Base-by-base conservation (phyloP, 2,329 filamentous ascomycete genomes). In the Davidsoniella eucalypti region DNA sequence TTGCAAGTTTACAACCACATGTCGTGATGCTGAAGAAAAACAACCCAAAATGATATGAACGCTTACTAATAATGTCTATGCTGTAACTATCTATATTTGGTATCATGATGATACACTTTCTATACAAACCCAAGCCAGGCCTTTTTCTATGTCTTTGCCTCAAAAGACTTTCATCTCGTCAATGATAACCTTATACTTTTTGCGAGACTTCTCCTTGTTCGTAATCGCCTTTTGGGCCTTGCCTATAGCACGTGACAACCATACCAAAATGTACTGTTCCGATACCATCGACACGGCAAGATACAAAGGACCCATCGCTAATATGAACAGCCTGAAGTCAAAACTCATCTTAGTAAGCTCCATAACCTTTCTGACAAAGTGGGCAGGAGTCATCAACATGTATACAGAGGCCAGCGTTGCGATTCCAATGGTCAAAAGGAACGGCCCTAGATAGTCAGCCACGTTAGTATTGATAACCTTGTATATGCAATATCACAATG, bases 101-200 rank as follows among this genome's bases (percentile, higher is more conserved):
- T 12, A 8, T 9, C 26, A 33, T 33, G 26, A 33, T 5, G 6
- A 12, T 8, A 33, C 7, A 33, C 6, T 33, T 33, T 8, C 26
- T 33, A 9, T 33, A 12, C 7, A 33, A 33, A 6, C 9, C 4
- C 26, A 29, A 29, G 17, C 21, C 2, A 21, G 21, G 21, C 4
- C 10, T 33, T 18, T 18, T 2, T 18, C 17, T 18, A 2, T 18
- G 2, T 18, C 2, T 18, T 18, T 18, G 17, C 17, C 17, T 18
- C 17, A 33, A 8, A 16, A 23, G 10, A 25, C 43, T 39, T 43
- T 25, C 42, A 52, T 54, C 51, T 76, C 69, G 60, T 92, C 83
- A 46, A 73, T 61, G 26, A 95, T 80, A 17, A 86, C 58, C 67
- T 96, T 96, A 62, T 95, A 95, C 66, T 80, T 71, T 65, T 94